phyloP scores from a whole-genome alignment of 768 basidiomycete genomes.

The Termitomyces eurrhizus region DNA sequence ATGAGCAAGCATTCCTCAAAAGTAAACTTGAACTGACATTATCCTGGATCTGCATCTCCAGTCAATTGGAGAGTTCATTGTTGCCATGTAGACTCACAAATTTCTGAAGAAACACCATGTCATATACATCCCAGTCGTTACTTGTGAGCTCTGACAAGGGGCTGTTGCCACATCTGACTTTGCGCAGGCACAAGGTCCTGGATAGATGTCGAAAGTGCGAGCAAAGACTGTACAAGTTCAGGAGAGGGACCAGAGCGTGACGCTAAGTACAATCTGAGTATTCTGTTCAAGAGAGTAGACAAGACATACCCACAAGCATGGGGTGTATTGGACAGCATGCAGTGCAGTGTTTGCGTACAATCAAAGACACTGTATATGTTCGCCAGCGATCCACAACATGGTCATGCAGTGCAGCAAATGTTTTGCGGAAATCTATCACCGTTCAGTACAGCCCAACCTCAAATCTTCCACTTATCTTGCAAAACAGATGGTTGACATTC shows the following conservation, averaged over 20 bases:
- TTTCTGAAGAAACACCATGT: slow-evolving; percentile 47
- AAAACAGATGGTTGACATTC: slow-evolving; percentile 34
- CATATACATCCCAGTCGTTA: slow-evolving; percentile 31
- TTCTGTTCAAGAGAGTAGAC: background rate
- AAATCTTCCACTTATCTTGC: slow-evolving; percentile 15
- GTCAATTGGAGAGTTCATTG: slow-evolving; percentile 16
- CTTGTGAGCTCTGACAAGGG: slow-evolving; percentile 31
- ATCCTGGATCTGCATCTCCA: slow-evolving; percentile 19
- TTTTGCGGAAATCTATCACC: slow-evolving; percentile 45
- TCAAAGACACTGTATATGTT: slow-evolving; percentile 32
- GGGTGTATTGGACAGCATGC: slow-evolving; percentile 14
- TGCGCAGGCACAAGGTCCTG: slow-evolving; percentile 51
- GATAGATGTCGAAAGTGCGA: slow-evolving; percentile 48
- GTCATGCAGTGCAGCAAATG: slow-evolving; percentile 37
- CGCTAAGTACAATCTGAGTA: slow-evolving; percentile 4
- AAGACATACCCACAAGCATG: slow-evolving; percentile 22
- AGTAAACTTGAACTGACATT: slow-evolving; percentile 7
- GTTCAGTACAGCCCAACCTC: background rate
- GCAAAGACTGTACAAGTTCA: slow-evolving; percentile 49
- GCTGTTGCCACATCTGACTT: slow-evolving; percentile 28
- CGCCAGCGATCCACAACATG: slow-evolving; percentile 54
- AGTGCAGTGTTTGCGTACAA: slow-evolving; percentile 26
- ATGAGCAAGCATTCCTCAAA: background rate
- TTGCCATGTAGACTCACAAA: slow-evolving; percentile 32
- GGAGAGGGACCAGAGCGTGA: slow-evolving; percentile 42